Evolutionary conservation across 164 flowering plant genomes (phyloP), one percentile per base, ranked within the genome.

Genomic region (Cinnamomum micranthum): DNA sequence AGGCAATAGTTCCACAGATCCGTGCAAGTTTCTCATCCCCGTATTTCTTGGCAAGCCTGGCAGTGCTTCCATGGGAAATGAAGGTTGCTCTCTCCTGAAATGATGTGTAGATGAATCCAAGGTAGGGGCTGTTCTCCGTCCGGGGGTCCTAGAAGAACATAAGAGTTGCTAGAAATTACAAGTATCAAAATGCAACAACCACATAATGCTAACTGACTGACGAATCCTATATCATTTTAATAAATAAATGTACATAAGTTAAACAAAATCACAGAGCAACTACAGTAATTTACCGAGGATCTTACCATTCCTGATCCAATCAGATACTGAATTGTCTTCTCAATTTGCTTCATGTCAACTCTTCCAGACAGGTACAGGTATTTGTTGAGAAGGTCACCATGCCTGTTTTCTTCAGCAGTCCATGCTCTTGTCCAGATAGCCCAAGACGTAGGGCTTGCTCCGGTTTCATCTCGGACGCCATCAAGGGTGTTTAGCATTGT

Each of bases 291-390:
- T 62, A 58, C 23, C 14, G 13, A 72, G 60, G 58, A 80, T 58
- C 85, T 83, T 71, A 90, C 94, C 94, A 89, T 90, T 87, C 94
- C 92, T 2, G 91, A 89, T 4, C 92, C 91, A 50, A 90, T 90
- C 65, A 89, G 80, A 79, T 90, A 88, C 80, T 90, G 94, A 62
- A 89, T 89, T 10, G 92, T 89, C 83, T 86, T 88, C 83, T 90
- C 94, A 69, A 90, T 85, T 71, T 88, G 89, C 59, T 78, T 84
- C 94, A 90, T 89, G 78, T 90, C 91, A 1, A 89, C 92, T 66
- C 92, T 82, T 64, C 94, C 92, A 76, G 83, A 81, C 24, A 88
- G 76, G 77, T 86, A 88, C 14, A 90, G 89, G 73, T 90, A 90
- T 78, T 87, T 88, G 75, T 90, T 89, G 3, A 90, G 85, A 79